These are phyloP conservation scores for Scedosporium minutisporum DNA, from an alignment of 2,329 filamentous ascomycete genomes.

Conservation along the genomic window DNA sequence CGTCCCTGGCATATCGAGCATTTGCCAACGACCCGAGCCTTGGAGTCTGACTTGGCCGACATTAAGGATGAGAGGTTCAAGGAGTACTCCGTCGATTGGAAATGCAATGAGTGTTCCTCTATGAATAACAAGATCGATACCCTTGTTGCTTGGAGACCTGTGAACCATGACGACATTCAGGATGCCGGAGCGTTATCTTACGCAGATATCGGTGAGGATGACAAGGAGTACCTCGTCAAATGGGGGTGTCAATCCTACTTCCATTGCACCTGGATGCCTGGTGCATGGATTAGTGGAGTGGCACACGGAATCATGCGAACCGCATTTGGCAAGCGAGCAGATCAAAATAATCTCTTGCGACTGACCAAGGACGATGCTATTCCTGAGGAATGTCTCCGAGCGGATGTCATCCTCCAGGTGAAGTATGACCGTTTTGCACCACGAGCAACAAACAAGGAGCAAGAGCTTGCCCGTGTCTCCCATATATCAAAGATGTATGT, in stretches of 20 bases:
- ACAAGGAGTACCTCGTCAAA: constrained; percentile 89
- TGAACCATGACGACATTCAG: constrained; percentile 11
- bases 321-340: constrained; percentile 65
- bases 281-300: constrained; percentile 77
- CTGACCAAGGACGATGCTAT: constrained; percentile 70
- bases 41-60: constrained; percentile 25
- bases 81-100: constrained; percentile 68
- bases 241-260: constrained; percentile 77
- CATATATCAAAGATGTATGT: constrained; percentile 67
- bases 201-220: constrained; percentile 40
- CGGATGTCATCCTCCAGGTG: constrained; percentile 84
- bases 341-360: constrained; percentile 47
- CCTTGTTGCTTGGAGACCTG: constrained; percentile 83
- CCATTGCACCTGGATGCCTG: constrained; percentile 77
- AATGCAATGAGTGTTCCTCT: constrained; percentile 67
- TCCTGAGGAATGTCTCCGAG: constrained; percentile 72
- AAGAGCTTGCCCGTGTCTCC: constrained; percentile 61
- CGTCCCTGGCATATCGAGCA: constrained; percentile 80
- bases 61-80: constrained; percentile 46
- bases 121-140: constrained; percentile 58
- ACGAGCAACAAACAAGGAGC: constrained; percentile 48
- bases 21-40: constrained; percentile 43
- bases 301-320: constrained; percentile 54
- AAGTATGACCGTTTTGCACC: constrained; percentile 41
- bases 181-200: constrained; percentile 10